Evolutionary conservation across 192 early-diverging fungal species (phyloP), one percentile per base, ranked within the genome.

Genomic region (Coemansia sp.): DNA sequence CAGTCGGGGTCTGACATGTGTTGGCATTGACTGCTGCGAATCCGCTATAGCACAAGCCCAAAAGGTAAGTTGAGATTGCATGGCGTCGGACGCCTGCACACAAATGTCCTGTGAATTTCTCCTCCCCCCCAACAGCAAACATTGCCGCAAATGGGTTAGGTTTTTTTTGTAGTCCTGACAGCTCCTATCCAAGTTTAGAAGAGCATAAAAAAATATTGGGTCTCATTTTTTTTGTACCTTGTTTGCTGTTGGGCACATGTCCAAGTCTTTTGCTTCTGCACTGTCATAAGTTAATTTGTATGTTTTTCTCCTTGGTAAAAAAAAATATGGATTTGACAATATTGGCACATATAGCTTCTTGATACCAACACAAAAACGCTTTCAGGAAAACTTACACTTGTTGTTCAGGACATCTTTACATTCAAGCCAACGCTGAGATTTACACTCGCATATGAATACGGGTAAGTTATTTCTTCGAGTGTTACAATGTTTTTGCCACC

Each of bases 1-100:
- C 22, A 84, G 77, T n/a, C 66, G 73, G 0, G 74, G 78, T 10
- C 53, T 72, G 23, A 63, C 75, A 10, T 75, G 82, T 31, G 71
- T 84, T 20, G 92, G 87, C n/a, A 63, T 93, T 30, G 92, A 93
- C 59, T 73, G 89, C 54, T 87, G 86, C 63, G 73, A 80, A 60
- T 76, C 83, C 19, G 89, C 86, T 46, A 82, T 93, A 50, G 83
- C 63, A 23, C 56, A 54, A 8, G 71, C 77, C 14, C 72, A 74
- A 29, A 59, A 80, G 68, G 77, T 68, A 73, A 62, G 64, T 14
- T 14, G 14, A 3, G 39, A 4, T 46, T 56, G 57, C 14, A 24
- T 64, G 59, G 59, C 36, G 54, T 24, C 39, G 11, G 11, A 46
- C 39, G 39, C 39, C 39, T 32, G 30, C 31, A 32, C 31, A 32